These are phyloP conservation scores for Taphrina flavorubra DNA, from an alignment of 1,139 yeast species.

Conservation along the genomic window DNA sequence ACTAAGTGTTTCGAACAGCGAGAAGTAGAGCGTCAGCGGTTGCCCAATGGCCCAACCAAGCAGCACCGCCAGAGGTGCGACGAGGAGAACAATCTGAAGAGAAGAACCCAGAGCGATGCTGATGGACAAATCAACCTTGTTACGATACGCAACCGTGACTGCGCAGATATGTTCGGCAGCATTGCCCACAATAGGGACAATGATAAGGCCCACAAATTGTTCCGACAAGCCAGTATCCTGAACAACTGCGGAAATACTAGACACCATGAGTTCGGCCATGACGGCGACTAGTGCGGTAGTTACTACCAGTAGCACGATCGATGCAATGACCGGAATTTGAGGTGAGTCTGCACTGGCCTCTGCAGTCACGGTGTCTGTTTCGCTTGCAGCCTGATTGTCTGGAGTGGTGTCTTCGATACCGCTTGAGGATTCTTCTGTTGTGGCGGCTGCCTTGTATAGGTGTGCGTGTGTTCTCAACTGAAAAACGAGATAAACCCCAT, in stretches of 20 bases:
- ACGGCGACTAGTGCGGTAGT: constrained; percentile 84
- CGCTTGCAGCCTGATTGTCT: constrained; percentile 47
- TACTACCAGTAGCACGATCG: constrained; percentile 54
- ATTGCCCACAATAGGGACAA: constrained; percentile 95
- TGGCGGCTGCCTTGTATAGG: constrained; percentile 50
- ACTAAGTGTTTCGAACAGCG: constrained; percentile 91
- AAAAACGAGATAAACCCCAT: constrained; percentile 77
- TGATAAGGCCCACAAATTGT: constrained; percentile 91
- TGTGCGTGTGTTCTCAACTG: constrained; percentile 85
- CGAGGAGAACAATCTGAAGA: constrained; percentile 89
- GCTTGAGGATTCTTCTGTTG: background rate
- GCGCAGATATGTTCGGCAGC: constrained; percentile 99
- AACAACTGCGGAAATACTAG: constrained; percentile 88
- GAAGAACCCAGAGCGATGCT: constrained; percentile 98
- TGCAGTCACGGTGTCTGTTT: constrained; percentile 52
- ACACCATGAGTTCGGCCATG: constrained; percentile 92
- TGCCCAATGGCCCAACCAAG: constrained; percentile 89
- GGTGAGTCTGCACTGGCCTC: constrained; percentile 48
- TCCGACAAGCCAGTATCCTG: constrained; percentile 83
- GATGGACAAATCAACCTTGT: constrained; percentile 95
- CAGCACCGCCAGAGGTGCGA: constrained; percentile 92
- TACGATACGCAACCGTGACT: constrained; percentile 88
- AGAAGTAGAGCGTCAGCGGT: constrained; percentile 90
- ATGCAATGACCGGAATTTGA: constrained; percentile 22
- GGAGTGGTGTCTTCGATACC: background rate